phyloP scores from a whole-genome alignment of 2,329 filamentous ascomycete species.

The Ophiostoma ips region DNA sequence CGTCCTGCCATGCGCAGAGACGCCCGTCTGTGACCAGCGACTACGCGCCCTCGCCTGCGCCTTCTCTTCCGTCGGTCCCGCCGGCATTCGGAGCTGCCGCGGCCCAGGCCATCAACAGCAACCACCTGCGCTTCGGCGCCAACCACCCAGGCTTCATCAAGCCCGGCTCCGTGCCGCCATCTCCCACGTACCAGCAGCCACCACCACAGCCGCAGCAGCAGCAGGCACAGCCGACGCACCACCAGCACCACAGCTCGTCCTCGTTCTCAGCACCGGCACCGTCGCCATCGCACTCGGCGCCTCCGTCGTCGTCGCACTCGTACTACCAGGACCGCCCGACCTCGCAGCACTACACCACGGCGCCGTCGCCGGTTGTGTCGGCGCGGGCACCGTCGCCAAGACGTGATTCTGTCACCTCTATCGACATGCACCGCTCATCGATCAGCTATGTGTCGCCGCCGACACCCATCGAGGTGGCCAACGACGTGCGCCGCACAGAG shows the following conservation, averaged over 20 bases:
- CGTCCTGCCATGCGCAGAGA: constrained; percentile 15
- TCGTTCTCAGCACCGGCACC: constrained; percentile 9
- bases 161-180: constrained; percentile 20
- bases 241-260: constrained; percentile 6
- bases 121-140: constrained; percentile 8
- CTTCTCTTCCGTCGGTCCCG: constrained; percentile 16
- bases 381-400: constrained; percentile 6
- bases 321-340: constrained; percentile 19
- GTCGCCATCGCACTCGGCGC: neutral
- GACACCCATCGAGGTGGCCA: constrained; percentile 4
- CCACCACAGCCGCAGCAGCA: constrained; percentile 1
- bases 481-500: constrained; percentile 7
- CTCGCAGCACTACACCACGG: constrained; percentile 17
- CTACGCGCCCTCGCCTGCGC: constrained; percentile 13
- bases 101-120: constrained; percentile 13
- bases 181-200: constrained; percentile 16
- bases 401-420: constrained; percentile 9
- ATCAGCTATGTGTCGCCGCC: constrained; percentile 8
- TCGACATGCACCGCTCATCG: constrained; percentile 8
- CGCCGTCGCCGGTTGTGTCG: constrained; percentile 8
- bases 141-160: constrained; percentile 11
- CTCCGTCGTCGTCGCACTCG: neutral
- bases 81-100: constrained; percentile 15
- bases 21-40: constrained; percentile 21
- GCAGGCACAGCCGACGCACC: constrained; percentile 5